Evolutionary conservation across 306 rosid species (phyloP), one percentile per base, ranked within the genome.

Genomic region (Cicer yamashitae): DNA sequence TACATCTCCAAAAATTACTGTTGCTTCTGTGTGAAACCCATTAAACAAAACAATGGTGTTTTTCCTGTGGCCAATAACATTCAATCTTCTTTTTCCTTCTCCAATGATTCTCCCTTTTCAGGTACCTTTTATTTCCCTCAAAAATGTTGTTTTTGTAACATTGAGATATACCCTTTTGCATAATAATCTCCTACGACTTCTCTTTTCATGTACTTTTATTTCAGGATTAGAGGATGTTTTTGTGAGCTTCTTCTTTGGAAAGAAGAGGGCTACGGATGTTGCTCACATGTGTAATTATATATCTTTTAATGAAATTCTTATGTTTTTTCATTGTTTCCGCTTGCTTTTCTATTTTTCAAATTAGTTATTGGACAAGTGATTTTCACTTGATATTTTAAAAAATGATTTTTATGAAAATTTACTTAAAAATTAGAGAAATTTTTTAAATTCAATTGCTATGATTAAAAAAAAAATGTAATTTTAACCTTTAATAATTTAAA

Each of bases 181-280:
- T 37, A 39, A 51, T 30, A 18, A 65, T 75, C 8, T 64, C 40
- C n/a, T 18, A 58, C 57, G 15, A 65, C 15, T 77, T 54, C 58
- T 67, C 25, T 65, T 78, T 52, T 73, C 51, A 30, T 71, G 68
- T 61, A 20, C 2, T 15, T 8, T 54, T 77, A 75, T 82, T 82
- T 44, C 80, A 91, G 98, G 88, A 65, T 2, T 91, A 78, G 96
- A 91, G 69, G 91, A 88, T 86, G 79, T 75, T 69, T 60, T 94
- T 63, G 53, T 82, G 77, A 85, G 93, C 88, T 91, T 84, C 67
- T 40, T 91, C 7, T 73, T 81, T 56, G 97, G 97, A 52, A 94
- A 87, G 89, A 94, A 70, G 86, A 90, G 51, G 79, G 98, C 98
- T 20, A 94, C 97, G 10, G 90, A 94, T 47, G 87, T 91, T 85